These are phyloP conservation scores for Backusella westeae DNA, from an alignment of 192 early-diverging fungal species.

Conservation along the genomic window DNA sequence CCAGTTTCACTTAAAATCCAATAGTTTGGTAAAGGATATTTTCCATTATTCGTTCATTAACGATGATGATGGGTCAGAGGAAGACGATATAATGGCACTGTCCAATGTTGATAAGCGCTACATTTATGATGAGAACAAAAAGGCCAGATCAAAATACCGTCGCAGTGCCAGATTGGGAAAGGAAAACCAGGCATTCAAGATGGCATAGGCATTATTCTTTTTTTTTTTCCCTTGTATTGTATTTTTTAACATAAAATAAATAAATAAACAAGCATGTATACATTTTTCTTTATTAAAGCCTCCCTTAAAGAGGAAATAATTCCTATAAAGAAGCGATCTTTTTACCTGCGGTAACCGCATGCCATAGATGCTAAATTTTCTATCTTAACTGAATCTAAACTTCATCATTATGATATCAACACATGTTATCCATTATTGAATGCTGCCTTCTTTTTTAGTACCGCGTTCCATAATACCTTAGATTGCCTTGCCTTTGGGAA, in stretches of 20 bases:
- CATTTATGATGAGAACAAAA: conserved; percentile 10
- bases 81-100: neutral
- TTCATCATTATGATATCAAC: too few relatives aligned
- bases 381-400: too few relatives aligned
- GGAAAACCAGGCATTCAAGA: neutral
- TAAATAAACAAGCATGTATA: neutral
- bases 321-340: too few relatives aligned
- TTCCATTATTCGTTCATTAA: conserved; percentile 2
- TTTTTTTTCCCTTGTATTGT: neutral
- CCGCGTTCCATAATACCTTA: too few relatives aligned
- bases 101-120: conserved; percentile 15
- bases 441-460: too few relatives aligned
- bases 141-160: neutral
- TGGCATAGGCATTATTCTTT: neutral
- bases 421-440: too few relatives aligned
- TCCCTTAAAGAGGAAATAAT: too few relatives aligned
- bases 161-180: conserved; percentile 2
- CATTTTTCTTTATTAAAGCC: neutral
- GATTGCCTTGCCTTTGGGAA: too few relatives aligned
- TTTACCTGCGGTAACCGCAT: too few relatives aligned
- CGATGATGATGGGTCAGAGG: neutral
- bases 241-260: neutral
- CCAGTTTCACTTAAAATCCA: conserved; percentile 23
- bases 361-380: too few relatives aligned
- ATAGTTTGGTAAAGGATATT: conserved; percentile 5